Conservation (phyloP, 176 grass and related monocot genomes). For the Tillandsia fasciculata region DNA sequence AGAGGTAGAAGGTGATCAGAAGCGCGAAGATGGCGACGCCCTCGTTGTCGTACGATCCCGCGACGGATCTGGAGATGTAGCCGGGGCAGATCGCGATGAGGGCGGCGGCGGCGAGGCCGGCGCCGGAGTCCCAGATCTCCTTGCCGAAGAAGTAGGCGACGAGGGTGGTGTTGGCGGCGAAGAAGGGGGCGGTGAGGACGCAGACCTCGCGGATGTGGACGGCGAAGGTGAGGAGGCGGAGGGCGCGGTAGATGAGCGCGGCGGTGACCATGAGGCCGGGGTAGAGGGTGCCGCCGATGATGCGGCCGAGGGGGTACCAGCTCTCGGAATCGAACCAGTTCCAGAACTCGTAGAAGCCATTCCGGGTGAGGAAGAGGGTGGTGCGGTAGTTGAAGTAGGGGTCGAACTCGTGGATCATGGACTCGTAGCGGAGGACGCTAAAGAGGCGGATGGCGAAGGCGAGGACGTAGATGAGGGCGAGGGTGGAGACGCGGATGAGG, state of each 20-base stretch:
- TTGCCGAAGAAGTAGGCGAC: slow-evolving; percentile 95
- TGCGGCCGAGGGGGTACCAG: slow-evolving; percentile 97
- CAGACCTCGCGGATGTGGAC: slow-evolving; percentile 98
- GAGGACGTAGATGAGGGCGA: slow-evolving; percentile 92
- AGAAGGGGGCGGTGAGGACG: slow-evolving; percentile 94
- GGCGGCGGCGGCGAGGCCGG: slow-evolving; percentile 66
- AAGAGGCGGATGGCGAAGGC: slow-evolving; percentile 90
- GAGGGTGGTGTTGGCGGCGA: slow-evolving; percentile 93
- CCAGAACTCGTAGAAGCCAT: slow-evolving; percentile 89
- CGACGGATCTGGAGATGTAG: slow-evolving; percentile 95
- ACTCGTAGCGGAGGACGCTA: slow-evolving; percentile 97
- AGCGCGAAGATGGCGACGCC: slow-evolving; percentile 94
- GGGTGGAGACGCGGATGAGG: slow-evolving; percentile 66
- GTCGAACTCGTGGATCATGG: slow-evolving; percentile 99
- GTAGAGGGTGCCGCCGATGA: slow-evolving; percentile 89
- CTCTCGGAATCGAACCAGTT: slow-evolving; percentile 99
- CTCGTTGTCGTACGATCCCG: slow-evolving; percentile 87
- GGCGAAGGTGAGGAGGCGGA: slow-evolving; percentile 68
- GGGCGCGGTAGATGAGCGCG: slow-evolving; percentile 64
- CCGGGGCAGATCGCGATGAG: slow-evolving; percentile 92
- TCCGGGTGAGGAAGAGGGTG: slow-evolving; percentile 82
- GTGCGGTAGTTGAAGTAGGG: slow-evolving; percentile 99
- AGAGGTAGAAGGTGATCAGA: slow-evolving; percentile 95
- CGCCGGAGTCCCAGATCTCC: slow-evolving; percentile 97
- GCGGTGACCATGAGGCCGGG: slow-evolving; percentile 95